These are phyloP conservation scores for Nigrospora oryzae DNA, from an alignment of 2,329 filamentous ascomycete genomes.

Conservation along the genomic window DNA sequence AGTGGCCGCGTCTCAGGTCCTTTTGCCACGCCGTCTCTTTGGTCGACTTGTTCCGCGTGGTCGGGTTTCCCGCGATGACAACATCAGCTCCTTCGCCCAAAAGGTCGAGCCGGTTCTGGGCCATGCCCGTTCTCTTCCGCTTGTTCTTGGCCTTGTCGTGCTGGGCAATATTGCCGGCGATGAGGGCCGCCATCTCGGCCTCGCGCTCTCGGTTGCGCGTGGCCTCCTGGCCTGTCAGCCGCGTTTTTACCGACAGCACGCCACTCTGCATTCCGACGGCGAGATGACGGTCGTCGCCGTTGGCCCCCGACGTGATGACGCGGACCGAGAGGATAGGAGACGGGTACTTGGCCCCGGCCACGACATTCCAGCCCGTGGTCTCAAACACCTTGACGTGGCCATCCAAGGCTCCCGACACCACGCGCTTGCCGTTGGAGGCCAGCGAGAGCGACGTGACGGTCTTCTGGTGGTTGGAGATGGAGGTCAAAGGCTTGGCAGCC, in stretches of 20 bases:
- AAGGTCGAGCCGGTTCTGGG: conserved; percentile 58
- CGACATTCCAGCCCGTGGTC: conserved; percentile 89
- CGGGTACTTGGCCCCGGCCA: conserved; percentile 89
- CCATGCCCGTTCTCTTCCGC: conserved; percentile 49
- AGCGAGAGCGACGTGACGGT: conserved; percentile 83
- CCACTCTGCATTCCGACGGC: conserved; percentile 93
- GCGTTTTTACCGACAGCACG: conserved; percentile 80
- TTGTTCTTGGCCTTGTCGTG: conserved; percentile 67
- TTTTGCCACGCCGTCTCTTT: conserved; percentile 69
- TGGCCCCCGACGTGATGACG: conserved; percentile 61
- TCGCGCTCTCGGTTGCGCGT: conserved; percentile 66
- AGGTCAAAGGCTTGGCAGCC: conserved; percentile 76
- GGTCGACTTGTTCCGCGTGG: conserved; percentile 13
- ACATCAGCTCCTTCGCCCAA: conserved; percentile 81
- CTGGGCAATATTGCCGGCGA: conserved; percentile 69
- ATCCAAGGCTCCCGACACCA: conserved; percentile 84
- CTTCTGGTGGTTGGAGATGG: conserved; percentile 94
- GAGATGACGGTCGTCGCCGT: conserved; percentile 79
- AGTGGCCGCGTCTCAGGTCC: conserved; percentile 70
- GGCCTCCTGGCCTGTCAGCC: conserved; percentile 77
- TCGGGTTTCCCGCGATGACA: conserved; percentile 66
- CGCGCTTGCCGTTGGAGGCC: conserved; percentile 69
- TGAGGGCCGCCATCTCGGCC: conserved; percentile 75
- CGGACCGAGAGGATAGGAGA: conserved; percentile 80
- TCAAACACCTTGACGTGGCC: conserved; percentile 97